Conservation (phyloP, 2,329 filamentous ascomycete species). For the Exophiala bonariae region DNA sequence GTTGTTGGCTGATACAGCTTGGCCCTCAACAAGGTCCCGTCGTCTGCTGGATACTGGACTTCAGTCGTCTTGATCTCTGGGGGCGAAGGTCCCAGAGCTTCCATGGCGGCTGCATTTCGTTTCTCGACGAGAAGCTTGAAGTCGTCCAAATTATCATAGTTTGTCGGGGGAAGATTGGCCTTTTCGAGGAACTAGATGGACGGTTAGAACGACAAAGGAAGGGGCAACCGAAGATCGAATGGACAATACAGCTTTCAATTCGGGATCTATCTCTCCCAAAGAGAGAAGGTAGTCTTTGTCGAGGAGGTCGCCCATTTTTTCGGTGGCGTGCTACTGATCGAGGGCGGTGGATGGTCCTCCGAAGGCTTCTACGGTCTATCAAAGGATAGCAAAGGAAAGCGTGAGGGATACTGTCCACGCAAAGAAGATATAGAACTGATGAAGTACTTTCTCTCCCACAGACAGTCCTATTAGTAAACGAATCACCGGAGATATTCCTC, state of each 20-base stretch:
- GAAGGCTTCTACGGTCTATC: too few species aligned
- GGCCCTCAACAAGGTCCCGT: conserved; percentile 28
- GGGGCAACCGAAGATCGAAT: background rate
- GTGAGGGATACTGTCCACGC: too few species aligned
- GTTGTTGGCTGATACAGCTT: conserved; percentile 27
- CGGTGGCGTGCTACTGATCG: too few species aligned
- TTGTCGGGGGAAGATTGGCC: conserved; percentile 20
- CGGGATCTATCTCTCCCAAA: conserved; percentile 32
- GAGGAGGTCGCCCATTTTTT: conserved; percentile 6
- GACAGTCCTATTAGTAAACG: too few species aligned
- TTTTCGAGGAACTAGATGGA: conserved; percentile 22
- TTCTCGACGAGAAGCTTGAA: conserved; percentile 22
- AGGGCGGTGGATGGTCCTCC: too few species aligned
- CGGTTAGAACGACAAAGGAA: conserved; percentile 1
- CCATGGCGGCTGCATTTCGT: conserved; percentile 18
- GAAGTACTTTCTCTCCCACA: too few species aligned
- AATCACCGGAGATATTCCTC: too few species aligned
- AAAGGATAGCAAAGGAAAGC: too few species aligned
- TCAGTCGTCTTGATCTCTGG: conserved; percentile 25
- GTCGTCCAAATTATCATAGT: conserved; percentile 20
- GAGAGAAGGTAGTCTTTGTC: conserved; percentile 29
- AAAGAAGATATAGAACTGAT: too few species aligned
- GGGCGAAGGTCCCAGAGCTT: conserved; percentile 18
- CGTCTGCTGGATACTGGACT: conserved; percentile 25
- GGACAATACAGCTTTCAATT: conserved; percentile 30